Evolutionary conservation across 768 basidiomycete genomes (phyloP).

Genomic region (Amanita thiersii): DNA sequence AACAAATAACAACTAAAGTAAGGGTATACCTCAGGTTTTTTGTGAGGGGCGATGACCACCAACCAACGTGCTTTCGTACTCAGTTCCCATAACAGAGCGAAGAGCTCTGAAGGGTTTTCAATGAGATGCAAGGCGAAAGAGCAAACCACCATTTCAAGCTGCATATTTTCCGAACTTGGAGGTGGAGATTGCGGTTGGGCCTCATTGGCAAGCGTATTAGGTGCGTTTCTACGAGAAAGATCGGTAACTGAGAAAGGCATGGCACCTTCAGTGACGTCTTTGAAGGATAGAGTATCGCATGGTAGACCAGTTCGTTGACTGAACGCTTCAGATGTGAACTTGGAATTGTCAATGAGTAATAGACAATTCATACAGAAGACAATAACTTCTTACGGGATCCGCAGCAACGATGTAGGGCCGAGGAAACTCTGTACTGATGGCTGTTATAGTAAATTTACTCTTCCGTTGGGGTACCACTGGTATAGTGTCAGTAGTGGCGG

Average conservation of each 20-base stretch:
- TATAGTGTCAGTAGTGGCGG: constrained; percentile 1
- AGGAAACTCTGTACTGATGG: constrained; percentile 25
- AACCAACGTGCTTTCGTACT: constrained; percentile 58
- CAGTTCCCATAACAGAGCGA: constrained; percentile 55
- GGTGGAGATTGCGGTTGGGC: constrained; percentile 3
- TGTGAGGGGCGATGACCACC: constrained; percentile 65
- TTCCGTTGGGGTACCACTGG: constrained; percentile 4
- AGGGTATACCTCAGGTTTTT: constrained; percentile 56
- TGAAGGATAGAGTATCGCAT: constrained; percentile 54
- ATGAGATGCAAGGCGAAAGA: constrained; percentile 73
- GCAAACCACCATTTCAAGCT: constrained; percentile 57
- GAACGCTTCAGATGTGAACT: constrained; percentile 61
- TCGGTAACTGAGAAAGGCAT: constrained; percentile 28
- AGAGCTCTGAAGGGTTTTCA: constrained; percentile 51
- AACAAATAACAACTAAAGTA: too few relatives aligned
- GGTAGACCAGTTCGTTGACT: constrained; percentile 40
- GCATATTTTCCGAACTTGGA: constrained; percentile 3
- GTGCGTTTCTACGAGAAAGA: constrained; percentile 3
- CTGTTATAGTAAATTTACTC: constrained; percentile 17
- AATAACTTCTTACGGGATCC: constrained; percentile 45
- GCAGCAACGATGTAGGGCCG: constrained; percentile 31
- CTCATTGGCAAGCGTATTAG: background rate
- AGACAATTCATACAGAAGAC: background rate
- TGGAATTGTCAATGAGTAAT: constrained; percentile 7
- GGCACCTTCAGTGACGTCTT: constrained; percentile 49